phyloP scores from a whole-genome alignment of 352 stramenopile genomes.

The Plasmopara muralis region DNA sequence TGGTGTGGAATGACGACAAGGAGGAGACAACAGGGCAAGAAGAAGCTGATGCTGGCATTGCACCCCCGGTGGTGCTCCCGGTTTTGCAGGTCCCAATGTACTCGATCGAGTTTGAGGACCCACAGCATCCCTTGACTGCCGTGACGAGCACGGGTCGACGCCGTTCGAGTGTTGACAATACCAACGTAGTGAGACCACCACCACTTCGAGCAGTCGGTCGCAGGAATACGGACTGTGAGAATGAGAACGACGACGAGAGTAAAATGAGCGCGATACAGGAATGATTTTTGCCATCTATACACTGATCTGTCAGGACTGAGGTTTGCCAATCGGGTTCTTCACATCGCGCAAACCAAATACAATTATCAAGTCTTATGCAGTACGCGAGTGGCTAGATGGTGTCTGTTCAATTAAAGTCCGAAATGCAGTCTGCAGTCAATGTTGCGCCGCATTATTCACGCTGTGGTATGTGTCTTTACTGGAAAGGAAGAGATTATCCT shows the following conservation, averaged over 20 bases:
- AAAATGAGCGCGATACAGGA: background rate
- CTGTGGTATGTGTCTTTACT: constrained; percentile 30
- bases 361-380: constrained; percentile 21
- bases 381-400: constrained; percentile 9
- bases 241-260: background rate
- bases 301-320: constrained; percentile 17
- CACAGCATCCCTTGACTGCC: constrained; percentile 22
- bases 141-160: constrained; percentile 23
- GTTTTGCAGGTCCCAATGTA: constrained; percentile 19
- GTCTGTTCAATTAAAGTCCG: constrained; percentile 18
- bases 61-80: constrained; percentile 2
- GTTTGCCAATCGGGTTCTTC: constrained; percentile 20
- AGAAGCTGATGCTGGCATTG: background rate
- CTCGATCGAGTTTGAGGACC: constrained; percentile 28
- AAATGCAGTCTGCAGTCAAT: constrained; percentile 21
- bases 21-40: background rate
- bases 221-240: background rate
- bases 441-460: constrained; percentile 8
- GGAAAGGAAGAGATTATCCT: constrained; percentile 26
- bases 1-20: background rate
- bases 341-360: constrained; percentile 24
- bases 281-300: background rate
- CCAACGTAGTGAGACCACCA: constrained; percentile 15
- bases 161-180: constrained; percentile 21
- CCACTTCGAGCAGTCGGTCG: background rate